These are phyloP conservation scores for Pichia thaimueangensis DNA, from an alignment of 805 yeast species.

Conservation along the genomic window DNA sequence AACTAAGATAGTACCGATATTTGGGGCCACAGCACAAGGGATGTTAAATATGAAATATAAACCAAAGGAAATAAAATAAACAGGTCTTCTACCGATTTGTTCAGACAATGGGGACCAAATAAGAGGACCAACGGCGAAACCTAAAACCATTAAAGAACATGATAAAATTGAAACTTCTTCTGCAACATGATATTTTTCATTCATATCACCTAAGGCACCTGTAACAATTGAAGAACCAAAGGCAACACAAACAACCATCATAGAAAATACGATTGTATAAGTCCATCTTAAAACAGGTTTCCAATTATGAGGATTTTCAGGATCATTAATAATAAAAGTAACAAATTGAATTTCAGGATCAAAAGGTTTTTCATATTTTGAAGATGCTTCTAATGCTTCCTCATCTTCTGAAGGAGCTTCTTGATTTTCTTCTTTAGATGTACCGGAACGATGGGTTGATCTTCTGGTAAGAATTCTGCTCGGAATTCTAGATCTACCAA, in stretches of 20 bases:
- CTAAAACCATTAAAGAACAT: constrained; percentile 83
- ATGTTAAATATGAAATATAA: constrained; percentile 75
- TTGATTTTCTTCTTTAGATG: constrained; percentile 5
- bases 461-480: constrained; percentile 17
- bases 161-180: constrained; percentile 73
- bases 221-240: constrained; percentile 90
- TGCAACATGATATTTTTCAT: constrained; percentile 61
- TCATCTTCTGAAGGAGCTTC: constrained; percentile 17
- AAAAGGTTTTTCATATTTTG: constrained; percentile 19
- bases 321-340: constrained; percentile 72
- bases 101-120: constrained; percentile 88
- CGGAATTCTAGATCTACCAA: constrained; percentile 46
- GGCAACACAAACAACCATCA: constrained; percentile 81
- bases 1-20: constrained; percentile 72
- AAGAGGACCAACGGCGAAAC: constrained; percentile 82
- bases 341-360: constrained; percentile 78
- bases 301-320: constrained; percentile 92
- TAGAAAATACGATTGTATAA: constrained; percentile 62
- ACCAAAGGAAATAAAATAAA: constrained; percentile 68
- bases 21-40: constrained; percentile 81
- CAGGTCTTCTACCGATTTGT: constrained; percentile 78
- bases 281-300: constrained; percentile 45
- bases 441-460: constrained; percentile 23
- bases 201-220: constrained; percentile 70
- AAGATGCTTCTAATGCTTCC: constrained; percentile 9